These are phyloP conservation scores for Heimioporus sp. DNA, from an alignment of 768 basidiomycete genomes.

Conservation along the genomic window DNA sequence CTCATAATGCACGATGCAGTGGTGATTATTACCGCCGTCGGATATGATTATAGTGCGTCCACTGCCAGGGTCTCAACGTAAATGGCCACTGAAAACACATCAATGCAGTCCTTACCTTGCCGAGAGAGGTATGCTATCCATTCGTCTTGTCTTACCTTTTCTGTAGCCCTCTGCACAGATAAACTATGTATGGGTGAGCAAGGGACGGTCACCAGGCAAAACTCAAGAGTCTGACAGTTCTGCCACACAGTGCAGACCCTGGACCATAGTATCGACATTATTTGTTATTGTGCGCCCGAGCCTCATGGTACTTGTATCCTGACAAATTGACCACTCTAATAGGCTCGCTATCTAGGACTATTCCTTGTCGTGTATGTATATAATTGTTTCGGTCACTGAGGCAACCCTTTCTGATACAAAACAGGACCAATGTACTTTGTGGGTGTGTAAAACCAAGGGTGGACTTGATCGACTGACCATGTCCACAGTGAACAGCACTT, in stretches of 20 bases:
- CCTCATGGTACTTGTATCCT: neutral
- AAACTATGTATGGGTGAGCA: slow-evolving; percentile 7
- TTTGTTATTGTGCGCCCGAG: neutral
- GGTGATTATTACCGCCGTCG: neutral
- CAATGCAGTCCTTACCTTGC: slow-evolving; percentile 4
- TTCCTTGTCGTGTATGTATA: neutral
- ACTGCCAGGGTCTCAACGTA: too few relatives aligned
- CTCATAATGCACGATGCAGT: neutral
- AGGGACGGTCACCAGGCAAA: neutral
- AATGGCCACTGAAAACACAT: neutral
- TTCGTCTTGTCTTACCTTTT: neutral
- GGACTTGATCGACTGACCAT: neutral
- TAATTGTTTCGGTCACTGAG: neutral
- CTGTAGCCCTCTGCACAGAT: neutral
- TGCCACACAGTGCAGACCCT: neutral
- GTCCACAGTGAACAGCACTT: neutral
- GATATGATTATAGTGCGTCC: neutral
- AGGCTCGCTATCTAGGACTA: neutral
- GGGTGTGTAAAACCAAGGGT: neutral
- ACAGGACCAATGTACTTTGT: neutral
- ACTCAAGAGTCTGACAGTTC: neutral
- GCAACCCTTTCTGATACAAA: neutral
- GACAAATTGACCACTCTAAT: neutral
- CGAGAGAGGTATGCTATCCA: neutral
- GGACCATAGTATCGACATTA: slow-evolving; percentile 1